These are phyloP conservation scores for Pinus albicaulis DNA, from an alignment of 75 land plant species.

Conservation along the genomic window DNA sequence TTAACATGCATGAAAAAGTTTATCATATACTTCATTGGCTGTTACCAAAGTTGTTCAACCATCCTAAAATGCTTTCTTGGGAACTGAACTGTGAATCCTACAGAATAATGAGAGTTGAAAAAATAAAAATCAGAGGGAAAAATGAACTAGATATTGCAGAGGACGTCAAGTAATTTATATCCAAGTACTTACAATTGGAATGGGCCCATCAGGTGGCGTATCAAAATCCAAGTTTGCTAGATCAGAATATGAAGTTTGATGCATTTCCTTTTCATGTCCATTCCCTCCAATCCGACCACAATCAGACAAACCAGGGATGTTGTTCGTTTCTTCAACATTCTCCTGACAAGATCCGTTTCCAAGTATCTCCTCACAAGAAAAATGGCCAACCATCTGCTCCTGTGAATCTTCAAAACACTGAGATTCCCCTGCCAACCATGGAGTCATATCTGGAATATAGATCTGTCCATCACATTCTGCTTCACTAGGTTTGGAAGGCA, in stretches of 20 bases:
- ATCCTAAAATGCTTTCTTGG: constrained; percentile 1
- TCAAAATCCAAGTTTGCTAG: constrained; percentile 39
- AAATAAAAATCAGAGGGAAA: neutral
- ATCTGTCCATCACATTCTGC: neutral
- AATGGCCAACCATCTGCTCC: constrained; percentile 10
- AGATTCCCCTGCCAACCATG: constrained; percentile 35
- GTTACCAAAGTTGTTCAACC: neutral
- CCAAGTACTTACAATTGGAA: constrained; percentile 24
- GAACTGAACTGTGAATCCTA: constrained; percentile 1
- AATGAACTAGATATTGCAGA: neutral
- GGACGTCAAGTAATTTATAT: neutral
- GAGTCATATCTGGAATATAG: constrained; percentile 5
- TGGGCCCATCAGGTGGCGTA: constrained; percentile 43
- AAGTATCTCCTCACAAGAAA: constrained; percentile 42
- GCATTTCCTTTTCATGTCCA: neutral
- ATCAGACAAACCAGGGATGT: neutral
- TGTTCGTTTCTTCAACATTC: neutral
- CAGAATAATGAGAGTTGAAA: neutral
- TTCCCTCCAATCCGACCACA: neutral
- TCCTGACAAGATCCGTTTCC: constrained; percentile 12
- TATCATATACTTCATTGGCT: too few relatives aligned
- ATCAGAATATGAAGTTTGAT: constrained; percentile 15
- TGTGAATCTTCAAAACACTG: constrained; percentile 18
- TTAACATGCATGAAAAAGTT: too few relatives aligned
- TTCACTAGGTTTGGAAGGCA: neutral